Evolutionary conservation across 139 green algal species (phyloP).

Genomic region (Spirogloea muscicola): DNA sequence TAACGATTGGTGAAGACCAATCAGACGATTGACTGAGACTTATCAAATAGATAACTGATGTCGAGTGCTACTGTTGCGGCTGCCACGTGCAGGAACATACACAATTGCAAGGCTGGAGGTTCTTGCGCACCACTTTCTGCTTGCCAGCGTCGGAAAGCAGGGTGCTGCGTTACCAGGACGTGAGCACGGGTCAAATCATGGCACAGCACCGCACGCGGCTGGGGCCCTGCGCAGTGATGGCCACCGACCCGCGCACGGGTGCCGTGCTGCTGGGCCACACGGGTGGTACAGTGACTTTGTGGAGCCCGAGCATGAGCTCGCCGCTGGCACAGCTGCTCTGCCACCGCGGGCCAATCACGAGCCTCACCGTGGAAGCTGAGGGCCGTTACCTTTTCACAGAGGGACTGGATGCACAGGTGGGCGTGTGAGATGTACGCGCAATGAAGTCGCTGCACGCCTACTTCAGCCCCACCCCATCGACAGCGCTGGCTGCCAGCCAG

Average conservation of each 20-base stretch:
- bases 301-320: conserved; percentile 87
- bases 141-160: conserved; percentile 69
- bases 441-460: conserved; percentile 85
- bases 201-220: conserved; percentile 75
- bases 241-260: conserved; percentile 84
- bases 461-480: conserved; percentile 67
- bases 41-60: too few species aligned
- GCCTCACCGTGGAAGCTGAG: conserved; percentile 64
- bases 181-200: conserved; percentile 82
- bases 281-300: conserved; percentile 81
- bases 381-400: conserved; percentile 81
- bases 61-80: too few species aligned
- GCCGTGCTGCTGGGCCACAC: conserved; percentile 79
- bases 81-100: too few species aligned
- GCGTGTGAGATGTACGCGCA: conserved; percentile 88
- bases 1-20: too few species aligned
- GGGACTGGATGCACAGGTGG: conserved; percentile 74
- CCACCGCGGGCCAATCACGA: conserved; percentile 60
- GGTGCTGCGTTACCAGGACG: conserved; percentile 92
- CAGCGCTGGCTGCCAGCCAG: conserved; percentile 83
- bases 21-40: too few species aligned
- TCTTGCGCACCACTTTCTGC: conserved; percentile 94
- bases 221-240: conserved; percentile 69
- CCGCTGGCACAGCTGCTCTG: conserved; percentile 88
- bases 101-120: too few species aligned